Conservation (phyloP, 345 rosid species). For the Linum trigynum region DNA sequence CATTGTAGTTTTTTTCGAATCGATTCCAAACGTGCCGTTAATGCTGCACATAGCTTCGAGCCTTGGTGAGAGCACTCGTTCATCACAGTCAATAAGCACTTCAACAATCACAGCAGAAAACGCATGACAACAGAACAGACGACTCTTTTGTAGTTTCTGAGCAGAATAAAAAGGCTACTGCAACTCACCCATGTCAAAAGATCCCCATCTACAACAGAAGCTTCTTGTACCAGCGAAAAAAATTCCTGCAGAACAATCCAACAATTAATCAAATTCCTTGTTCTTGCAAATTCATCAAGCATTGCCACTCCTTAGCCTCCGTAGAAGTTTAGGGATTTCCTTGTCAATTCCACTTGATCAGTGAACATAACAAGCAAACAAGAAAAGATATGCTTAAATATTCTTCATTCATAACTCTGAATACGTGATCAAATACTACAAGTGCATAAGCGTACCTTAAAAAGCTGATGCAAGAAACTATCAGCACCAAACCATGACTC, state of each 20-base stretch:
- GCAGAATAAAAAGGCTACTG: neutral
- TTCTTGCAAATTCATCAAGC: neutral
- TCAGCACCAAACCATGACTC: constrained; percentile 77
- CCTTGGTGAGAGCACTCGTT: neutral
- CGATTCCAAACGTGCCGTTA: too few species aligned
- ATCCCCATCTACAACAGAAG: constrained; percentile 78
- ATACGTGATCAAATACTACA: too few species aligned
- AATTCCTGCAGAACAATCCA: constrained; percentile 53
- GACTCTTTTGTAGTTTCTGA: neutral
- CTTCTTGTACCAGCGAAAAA: constrained; percentile 56
- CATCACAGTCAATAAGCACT: neutral
- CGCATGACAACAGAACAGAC: neutral
- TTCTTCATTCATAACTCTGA: too few species aligned
- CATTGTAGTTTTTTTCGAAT: too few species aligned
- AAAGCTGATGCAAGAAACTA: constrained; percentile 70
- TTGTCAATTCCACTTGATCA: neutral
- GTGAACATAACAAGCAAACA: neutral
- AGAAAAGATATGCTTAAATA: too few species aligned
- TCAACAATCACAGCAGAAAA: neutral
- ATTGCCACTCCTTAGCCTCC: neutral
- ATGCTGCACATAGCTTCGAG: too few species aligned
- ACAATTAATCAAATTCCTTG: constrained; percentile 3
- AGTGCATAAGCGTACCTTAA: constrained; percentile 40
- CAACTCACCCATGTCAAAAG: constrained; percentile 68
- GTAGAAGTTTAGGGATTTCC: neutral